phyloP scores from a whole-genome alignment of 805 yeast species.

The Nakazawaea laoshanensis region DNA sequence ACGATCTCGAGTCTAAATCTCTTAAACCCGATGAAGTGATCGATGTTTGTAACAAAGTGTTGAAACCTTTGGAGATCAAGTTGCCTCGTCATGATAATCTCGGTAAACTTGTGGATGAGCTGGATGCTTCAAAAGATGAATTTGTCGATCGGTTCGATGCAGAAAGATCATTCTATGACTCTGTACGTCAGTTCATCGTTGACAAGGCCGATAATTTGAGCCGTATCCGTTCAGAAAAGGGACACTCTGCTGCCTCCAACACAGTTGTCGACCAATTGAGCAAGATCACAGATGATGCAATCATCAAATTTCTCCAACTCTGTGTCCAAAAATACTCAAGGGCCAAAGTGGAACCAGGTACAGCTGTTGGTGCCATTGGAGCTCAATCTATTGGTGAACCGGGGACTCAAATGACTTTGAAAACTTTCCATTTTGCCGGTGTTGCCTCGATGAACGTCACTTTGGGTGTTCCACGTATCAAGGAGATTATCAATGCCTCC shows the following conservation, averaged over 20 bases:
- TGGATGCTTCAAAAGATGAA: slow-evolving; percentile 42
- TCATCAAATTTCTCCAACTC: slow-evolving; percentile 60
- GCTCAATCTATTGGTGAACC: slow-evolving; percentile 99
- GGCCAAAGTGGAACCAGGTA: slow-evolving; percentile 97
- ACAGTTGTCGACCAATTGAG: slow-evolving; percentile 45
- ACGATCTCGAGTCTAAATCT: slow-evolving; percentile 41
- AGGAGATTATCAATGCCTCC: slow-evolving; percentile 96
- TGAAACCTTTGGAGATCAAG: slow-evolving; percentile 52
- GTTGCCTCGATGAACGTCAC: slow-evolving; percentile 99
- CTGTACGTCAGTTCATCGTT: slow-evolving; percentile 57
- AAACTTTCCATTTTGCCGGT: slow-evolving; percentile 86
- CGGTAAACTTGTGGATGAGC: slow-evolving; percentile 42
- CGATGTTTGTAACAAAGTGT: slow-evolving; percentile 42
- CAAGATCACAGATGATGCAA: slow-evolving; percentile 54
- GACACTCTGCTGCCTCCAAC: slow-evolving; percentile 17
- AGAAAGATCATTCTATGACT: slow-evolving; percentile 74
- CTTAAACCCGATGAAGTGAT: slow-evolving; percentile 65
- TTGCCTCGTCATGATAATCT: slow-evolving; percentile 66
- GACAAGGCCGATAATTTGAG: slow-evolving; percentile 53
- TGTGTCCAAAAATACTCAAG: slow-evolving; percentile 76
- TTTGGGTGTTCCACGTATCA: slow-evolving; percentile 98
- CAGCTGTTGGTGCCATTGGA: slow-evolving; percentile 99
- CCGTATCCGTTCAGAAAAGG: slow-evolving; percentile 43
- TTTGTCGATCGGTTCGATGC: slow-evolving; percentile 82
- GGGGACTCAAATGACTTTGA: slow-evolving; percentile 96